A percentile compares a stretch with the other conserved stretches of the same genome.
phyloP scores from a whole-genome alignment of 176 grass and related monocot species.

The Oryza coarctata region DNA sequence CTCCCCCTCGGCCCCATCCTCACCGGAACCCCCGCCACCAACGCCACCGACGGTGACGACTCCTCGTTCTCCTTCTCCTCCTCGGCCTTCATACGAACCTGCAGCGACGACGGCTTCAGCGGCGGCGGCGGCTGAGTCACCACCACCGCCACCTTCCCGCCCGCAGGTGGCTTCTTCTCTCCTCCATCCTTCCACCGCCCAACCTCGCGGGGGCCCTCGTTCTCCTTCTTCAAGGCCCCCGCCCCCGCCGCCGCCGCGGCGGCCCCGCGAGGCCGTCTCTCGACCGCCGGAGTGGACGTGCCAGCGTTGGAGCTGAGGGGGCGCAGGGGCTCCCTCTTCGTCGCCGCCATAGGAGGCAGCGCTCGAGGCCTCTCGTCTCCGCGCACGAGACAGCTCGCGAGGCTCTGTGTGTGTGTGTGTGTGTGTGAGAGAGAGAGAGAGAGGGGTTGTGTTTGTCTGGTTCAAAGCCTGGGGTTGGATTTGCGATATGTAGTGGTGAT shows the following conservation, averaged over 20 bases:
- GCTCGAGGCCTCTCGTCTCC: neutral
- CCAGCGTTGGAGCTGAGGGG: slow-evolving; percentile 41
- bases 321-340: slow-evolving; percentile 53
- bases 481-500: slow-evolving; percentile 14
- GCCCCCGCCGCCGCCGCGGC: neutral
- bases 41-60: neutral
- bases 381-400: no score
- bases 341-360: neutral
- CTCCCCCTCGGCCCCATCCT: slow-evolving; percentile 41
- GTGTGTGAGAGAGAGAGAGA: neutral
- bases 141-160: neutral
- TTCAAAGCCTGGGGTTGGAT: neutral
- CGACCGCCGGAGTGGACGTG: neutral
- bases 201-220: slow-evolving; percentile 18
- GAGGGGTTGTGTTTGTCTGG: no score
- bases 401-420: neutral
- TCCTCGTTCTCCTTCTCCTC: neutral
- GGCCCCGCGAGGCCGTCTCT: neutral
- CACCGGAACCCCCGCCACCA: neutral
- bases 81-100: slow-evolving; percentile 65
- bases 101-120: slow-evolving; percentile 68
- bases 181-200: neutral
- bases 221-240: slow-evolving; percentile 44
- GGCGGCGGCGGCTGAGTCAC: neutral
- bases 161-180: slow-evolving; percentile 3